Base-by-base conservation (phyloP, 129 eudicot species). In the Glebionis coronaria region DNA sequence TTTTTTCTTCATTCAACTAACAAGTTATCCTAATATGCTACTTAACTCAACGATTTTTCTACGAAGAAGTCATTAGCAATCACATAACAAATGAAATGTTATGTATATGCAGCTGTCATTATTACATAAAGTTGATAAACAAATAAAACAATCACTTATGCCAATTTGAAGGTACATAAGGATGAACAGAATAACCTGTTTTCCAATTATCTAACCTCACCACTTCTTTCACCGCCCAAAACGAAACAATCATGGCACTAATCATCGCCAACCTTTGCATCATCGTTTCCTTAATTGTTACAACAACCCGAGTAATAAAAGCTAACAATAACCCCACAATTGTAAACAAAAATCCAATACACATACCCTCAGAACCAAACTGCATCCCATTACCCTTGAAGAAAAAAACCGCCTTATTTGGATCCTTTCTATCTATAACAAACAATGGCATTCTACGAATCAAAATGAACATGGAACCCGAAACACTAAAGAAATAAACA, bases 361-460 rank as follows among this genome's bases (percentile, higher is more conserved):
- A 77, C 49, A 91, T 71, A 20, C 97, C 95, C 69, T 91, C 97
- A 2, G 81, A 85, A 5, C 98, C 98, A 55, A 92, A 66, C 74
- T 92, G 96, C 96, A 86, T 92, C 55, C 95, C 96, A 1, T 83
- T 78, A 6, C 97, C 99, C 46, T 89, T 87, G 71, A 72, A 93
- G 54, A 89, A 93, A 82, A 80, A 88, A 12, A 88, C 72, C 72
- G 80, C 53, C 82, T 81, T 82, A 35, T 56, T 21, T 0, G 95
- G 90, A 72, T 89, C 93, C 5, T 86, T 67, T 75, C 82, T 75
- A 58, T 89, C 93, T 28, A 46, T 8, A 10, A 89, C 52, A 72
- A 81, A 81, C 88, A 93, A 71, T 0, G 99, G 88, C 77, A 82
- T 79, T 62, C 82, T 72, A 50, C 95, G 73, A 54, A 88, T 88